phyloP scores from a whole-genome alignment of 768 basidiomycete species.

The Lactifluus volemus region DNA sequence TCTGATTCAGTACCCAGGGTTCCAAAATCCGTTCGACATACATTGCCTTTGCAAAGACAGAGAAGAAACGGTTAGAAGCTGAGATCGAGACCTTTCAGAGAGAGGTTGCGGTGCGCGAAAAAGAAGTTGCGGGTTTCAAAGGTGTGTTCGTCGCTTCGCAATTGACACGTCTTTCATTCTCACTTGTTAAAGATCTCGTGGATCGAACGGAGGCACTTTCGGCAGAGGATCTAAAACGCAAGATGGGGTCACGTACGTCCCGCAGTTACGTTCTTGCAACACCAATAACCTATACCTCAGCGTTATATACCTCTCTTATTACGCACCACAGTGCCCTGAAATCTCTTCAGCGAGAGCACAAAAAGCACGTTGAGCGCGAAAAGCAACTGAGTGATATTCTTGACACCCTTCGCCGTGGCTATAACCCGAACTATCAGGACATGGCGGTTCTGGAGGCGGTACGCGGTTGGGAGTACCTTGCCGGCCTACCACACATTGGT shows the following conservation, averaged over 20 bases:
- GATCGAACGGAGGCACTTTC: conserved; percentile 72
- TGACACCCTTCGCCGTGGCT: conserved; percentile 66
- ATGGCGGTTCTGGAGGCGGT: conserved; percentile 98
- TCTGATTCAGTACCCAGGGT: conserved; percentile 42
- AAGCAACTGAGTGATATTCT: conserved; percentile 77
- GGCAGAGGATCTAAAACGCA: conserved; percentile 71
- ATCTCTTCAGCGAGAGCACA: conserved; percentile 64
- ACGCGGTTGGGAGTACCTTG: conserved; percentile 80
- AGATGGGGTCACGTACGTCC: conserved; percentile 76
- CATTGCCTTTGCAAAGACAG: conserved; percentile 79
- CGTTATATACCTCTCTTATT: conserved; percentile 68
- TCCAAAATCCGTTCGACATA: conserved; percentile 87
- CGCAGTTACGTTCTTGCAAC: background rate
- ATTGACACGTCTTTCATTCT: background rate
- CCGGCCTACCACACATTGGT: conserved; percentile 62
- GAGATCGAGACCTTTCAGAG: conserved; percentile 42
- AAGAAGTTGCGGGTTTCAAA: conserved; percentile 64
- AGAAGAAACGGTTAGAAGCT: conserved; percentile 74
- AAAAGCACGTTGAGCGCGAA: conserved; percentile 67
- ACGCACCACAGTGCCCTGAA: conserved; percentile 68
- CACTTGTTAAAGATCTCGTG: conserved; percentile 53
- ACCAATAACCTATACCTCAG: conserved; percentile 32
- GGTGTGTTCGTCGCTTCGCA: conserved; percentile 33
- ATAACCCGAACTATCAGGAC: conserved; percentile 99
- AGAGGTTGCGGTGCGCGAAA: conserved; percentile 56